Base-by-base conservation (phyloP, 2,329 filamentous ascomycete genomes). In the Aspergillus fumigatus region DNA sequence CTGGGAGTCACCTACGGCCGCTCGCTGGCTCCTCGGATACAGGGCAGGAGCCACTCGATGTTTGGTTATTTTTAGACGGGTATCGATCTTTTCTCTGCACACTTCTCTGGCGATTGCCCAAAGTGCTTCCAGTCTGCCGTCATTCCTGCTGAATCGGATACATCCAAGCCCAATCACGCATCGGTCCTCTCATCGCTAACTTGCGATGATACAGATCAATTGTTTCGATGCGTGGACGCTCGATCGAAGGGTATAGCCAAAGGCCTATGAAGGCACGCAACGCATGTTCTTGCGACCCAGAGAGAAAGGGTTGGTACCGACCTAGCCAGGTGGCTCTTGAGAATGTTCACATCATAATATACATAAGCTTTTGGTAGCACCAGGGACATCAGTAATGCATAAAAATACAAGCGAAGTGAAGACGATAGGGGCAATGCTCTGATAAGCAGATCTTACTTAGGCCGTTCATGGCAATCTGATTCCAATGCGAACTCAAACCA, bases 231-330 rank as follows among this genome's bases (percentile, higher is more conserved):
- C 2, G 11, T 35, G 11, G 10, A 43, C 9, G 6, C n/a, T 21
- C 40, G 19, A 43, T 70, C 66, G 56, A 69, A 70, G 48, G 49
- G 61, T 7, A 59, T 66, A 26, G 81, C 56, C 27, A 38, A 50
- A 25, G 58, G 54, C 4, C 25, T 7, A 6, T 26, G 6, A 17
- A 17, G 14, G 32, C 6, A 17, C 6, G 32, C 14, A 38, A 38
- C 6, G 14, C 14, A 38, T 23, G 43, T 26, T 17, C 21, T 47
- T 14, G 23, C 21, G 19, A 47, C 17, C 2, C 43, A 47, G 21
- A 47, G 3, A 47, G 43, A 14, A 17, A 38, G 14, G 5, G 3
- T 10, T 7, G 23, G 21, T 14, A 14, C 43, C 43, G 26, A 25
- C 14, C 21, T 23, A 26, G 14, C 43, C 5, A 6, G 10, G 26